These are phyloP conservation scores for Trypanosoma rangeli DNA, from an alignment of 208 protist species.

Conservation along the genomic window DNA sequence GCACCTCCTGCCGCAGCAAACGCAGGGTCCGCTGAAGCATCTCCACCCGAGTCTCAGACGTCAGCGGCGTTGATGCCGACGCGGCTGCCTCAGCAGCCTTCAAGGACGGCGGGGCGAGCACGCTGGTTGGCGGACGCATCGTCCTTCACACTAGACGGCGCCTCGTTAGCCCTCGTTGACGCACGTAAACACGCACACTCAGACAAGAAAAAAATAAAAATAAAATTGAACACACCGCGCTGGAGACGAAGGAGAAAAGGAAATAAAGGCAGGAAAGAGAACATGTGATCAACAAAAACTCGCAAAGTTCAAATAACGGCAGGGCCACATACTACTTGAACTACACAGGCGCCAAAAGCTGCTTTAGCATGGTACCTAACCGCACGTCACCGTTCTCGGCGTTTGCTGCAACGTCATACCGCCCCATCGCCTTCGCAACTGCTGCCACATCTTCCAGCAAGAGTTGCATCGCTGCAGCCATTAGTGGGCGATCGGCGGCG, in stretches of 20 bases:
- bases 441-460: conserved; percentile 35
- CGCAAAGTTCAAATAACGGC: neutral
- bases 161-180: neutral
- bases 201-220: neutral
- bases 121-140: neutral
- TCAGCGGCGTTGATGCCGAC: neutral
- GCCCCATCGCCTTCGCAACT: conserved; percentile 49
- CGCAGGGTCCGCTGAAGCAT: conserved; percentile 61
- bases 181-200: conserved; percentile 15
- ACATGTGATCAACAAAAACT: neutral
- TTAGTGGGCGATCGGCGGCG: conserved; percentile 42
- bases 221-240: neutral
- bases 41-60: conserved; percentile 45
- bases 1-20: conserved; percentile 65
- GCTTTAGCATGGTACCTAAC: conserved; percentile 43
- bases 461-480: conserved; percentile 49
- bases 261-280: neutral
- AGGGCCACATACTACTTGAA: neutral
- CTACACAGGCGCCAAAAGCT: conserved; percentile 24
- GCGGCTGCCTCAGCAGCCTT: neutral
- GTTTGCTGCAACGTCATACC: conserved; percentile 25
- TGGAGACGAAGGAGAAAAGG: neutral
- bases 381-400: conserved; percentile 21
- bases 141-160: neutral
- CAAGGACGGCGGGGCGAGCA: neutral